These are phyloP conservation scores for Chenopodium suecicum DNA, from an alignment of 148 eudicot genomes.

Conservation along the genomic window DNA sequence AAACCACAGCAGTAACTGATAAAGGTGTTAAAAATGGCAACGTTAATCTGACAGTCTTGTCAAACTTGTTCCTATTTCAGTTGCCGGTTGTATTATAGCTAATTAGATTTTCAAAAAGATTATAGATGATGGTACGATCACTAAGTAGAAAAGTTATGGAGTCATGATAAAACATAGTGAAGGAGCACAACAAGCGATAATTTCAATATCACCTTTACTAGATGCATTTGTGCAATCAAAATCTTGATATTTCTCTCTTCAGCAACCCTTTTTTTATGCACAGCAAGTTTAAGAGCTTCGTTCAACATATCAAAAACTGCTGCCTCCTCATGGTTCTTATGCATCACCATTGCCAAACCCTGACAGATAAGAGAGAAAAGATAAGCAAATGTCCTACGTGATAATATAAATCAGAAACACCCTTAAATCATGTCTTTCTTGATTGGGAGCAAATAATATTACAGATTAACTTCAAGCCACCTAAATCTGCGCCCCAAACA, in stretches of 20 bases:
- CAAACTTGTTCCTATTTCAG: neutral
- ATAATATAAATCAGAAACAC: neutral
- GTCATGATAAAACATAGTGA: neutral
- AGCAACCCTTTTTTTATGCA: slow-evolving; percentile 52
- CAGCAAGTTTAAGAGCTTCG: slow-evolving; percentile 64
- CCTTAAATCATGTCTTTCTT: neutral
- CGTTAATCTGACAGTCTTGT: neutral
- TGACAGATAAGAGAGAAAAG: slow-evolving; percentile 24
- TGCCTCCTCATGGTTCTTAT: slow-evolving; percentile 79
- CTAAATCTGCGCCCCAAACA: neutral
- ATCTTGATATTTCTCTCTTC: slow-evolving; percentile 92
- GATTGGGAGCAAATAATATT: neutral
- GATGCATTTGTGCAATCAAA: slow-evolving; percentile 84
- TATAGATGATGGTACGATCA: neutral
- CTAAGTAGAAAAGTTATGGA: neutral
- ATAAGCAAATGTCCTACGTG: slow-evolving; percentile 6
- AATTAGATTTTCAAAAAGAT: neutral
- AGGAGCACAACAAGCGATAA: slow-evolving; percentile 1
- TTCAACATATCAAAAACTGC: slow-evolving; percentile 84
- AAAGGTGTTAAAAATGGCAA: neutral
- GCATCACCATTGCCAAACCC: slow-evolving; percentile 99
- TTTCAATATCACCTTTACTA: slow-evolving; percentile 55
- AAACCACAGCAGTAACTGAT: neutral
- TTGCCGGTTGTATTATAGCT: neutral
- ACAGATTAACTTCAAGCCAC: neutral